phyloP scores from a whole-genome alignment of 768 basidiomycete species.

The Multifurca ochricompacta region DNA sequence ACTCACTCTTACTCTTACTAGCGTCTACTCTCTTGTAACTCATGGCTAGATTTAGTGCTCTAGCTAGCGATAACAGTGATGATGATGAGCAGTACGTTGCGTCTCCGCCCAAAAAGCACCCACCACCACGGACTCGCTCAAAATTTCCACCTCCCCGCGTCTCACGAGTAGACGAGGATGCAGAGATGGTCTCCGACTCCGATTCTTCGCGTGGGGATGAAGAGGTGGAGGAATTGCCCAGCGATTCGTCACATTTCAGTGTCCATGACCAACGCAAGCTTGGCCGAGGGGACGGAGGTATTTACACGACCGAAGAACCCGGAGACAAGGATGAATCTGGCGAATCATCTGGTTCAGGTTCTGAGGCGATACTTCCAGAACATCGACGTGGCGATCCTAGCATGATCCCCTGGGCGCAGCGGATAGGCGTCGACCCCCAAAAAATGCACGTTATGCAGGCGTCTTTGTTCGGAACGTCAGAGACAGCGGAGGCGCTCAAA shows the following conservation, averaged over 20 bases:
- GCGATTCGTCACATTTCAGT: constrained; percentile 23
- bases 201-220: constrained; percentile 43
- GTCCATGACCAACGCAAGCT: not conserved
- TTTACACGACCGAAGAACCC: constrained; percentile 27
- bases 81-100: constrained; percentile 14
- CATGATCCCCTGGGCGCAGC: constrained; percentile 64
- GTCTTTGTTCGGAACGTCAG: constrained; percentile 70
- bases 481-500: constrained; percentile 56
- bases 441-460: constrained; percentile 93
- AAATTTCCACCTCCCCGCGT: not conserved
- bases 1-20: not conserved
- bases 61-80: constrained; percentile 21
- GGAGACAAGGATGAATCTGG: constrained; percentile 34
- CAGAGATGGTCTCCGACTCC: constrained; percentile 22
- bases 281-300: not conserved
- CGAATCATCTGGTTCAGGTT: constrained; percentile 29
- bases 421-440: constrained; percentile 73
- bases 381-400: constrained; percentile 36
- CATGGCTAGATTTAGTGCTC: constrained; percentile 22
- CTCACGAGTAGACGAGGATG: constrained; percentile 4
- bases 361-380: constrained; percentile 23
- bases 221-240: constrained; percentile 44
- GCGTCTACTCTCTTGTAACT: not conserved
- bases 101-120: not conserved
- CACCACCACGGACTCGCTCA: constrained; percentile 1